Conservation (phyloP, 768 basidiomycete genomes). For the Piloderma croceum region DNA sequence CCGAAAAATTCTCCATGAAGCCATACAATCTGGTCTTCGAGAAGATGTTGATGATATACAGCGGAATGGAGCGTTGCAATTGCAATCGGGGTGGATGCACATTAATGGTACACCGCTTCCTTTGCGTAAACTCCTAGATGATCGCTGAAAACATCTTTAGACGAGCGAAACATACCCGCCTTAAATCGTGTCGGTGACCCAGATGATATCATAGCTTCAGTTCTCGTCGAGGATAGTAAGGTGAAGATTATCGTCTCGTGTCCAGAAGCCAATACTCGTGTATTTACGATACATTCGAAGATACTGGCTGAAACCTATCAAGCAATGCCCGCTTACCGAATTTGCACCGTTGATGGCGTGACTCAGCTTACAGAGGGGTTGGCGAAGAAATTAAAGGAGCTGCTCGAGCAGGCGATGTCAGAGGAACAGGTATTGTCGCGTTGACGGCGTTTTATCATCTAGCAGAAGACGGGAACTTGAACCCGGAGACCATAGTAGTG, state of each 20-base stretch:
- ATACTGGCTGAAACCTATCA: slow-evolving; percentile 70
- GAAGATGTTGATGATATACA: slow-evolving; percentile 63
- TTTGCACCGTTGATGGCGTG: slow-evolving; percentile 73
- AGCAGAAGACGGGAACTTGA: no score
- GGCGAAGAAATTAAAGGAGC: slow-evolving; percentile 37
- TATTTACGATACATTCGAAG: no score
- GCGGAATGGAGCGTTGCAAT: slow-evolving; percentile 57
- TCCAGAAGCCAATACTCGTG: no score
- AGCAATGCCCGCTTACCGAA: slow-evolving; percentile 77
- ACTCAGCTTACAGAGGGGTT: slow-evolving; percentile 66
- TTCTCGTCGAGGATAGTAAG: slow-evolving; percentile 65
- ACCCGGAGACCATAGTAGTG: no score
- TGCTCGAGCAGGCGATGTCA: slow-evolving; percentile 30
- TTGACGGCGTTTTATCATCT: no score
- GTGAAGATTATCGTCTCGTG: slow-evolving; percentile 31
- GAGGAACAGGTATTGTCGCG: slow-evolving; percentile 30
- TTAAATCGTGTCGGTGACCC: slow-evolving; percentile 74
- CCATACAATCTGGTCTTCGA: slow-evolving; percentile 46
- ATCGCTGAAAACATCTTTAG: slow-evolving; percentile 30
- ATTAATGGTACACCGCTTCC: slow-evolving; percentile 45
- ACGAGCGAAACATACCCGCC: slow-evolving; percentile 69
- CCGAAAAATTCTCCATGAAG: slow-evolving; percentile 52
- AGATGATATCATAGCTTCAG: slow-evolving; percentile 77
- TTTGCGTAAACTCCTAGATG: neutral
- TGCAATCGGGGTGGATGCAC: slow-evolving; percentile 83